Evolutionary conservation across 2,329 filamentous ascomycete species (phyloP).

Genomic region (Fusarium sp.): DNA sequence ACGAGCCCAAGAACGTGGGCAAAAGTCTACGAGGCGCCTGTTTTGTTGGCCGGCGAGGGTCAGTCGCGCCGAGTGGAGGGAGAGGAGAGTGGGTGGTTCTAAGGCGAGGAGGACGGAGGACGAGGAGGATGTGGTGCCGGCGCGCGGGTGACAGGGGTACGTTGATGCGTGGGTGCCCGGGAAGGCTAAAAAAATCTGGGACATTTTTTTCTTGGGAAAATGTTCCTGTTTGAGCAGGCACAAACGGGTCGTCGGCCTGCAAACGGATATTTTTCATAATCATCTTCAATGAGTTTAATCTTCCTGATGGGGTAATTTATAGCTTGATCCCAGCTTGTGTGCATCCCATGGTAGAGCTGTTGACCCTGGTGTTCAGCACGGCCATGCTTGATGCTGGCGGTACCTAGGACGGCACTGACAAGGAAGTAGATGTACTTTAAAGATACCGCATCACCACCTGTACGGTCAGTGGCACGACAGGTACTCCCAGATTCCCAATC

Average conservation of each 20-base stretch:
- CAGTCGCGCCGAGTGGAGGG: slow-evolving; percentile 48
- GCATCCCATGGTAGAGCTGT: background rate
- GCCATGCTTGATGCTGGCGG: slow-evolving; percentile 14
- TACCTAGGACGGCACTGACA: slow-evolving; percentile 27
- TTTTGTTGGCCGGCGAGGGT: slow-evolving; percentile 49
- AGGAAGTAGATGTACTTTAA: slow-evolving; percentile 24
- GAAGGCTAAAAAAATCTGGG: slow-evolving; percentile 38
- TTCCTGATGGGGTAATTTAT: background rate
- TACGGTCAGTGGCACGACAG: background rate
- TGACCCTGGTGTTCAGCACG: slow-evolving; percentile 9
- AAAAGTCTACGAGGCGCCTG: slow-evolving; percentile 46
- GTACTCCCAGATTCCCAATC: slow-evolving; percentile 20
- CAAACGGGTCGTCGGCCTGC: background rate
- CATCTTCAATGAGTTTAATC: background rate
- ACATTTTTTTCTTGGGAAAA: slow-evolving; percentile 29
- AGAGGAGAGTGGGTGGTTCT: slow-evolving; percentile 48
- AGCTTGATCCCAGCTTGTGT: background rate
- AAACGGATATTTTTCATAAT: background rate
- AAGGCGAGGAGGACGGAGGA: slow-evolving; percentile 37
- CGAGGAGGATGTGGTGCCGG: slow-evolving; percentile 29
- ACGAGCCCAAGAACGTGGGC: slow-evolving; percentile 74
- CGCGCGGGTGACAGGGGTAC: slow-evolving; percentile 32
- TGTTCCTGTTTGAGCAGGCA: background rate
- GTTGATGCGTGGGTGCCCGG: slow-evolving; percentile 7
- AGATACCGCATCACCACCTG: slow-evolving; percentile 23